Percentiles rank a stretch among this genome's conserved stretches.
phyloP scores from a whole-genome alignment of 177 flowering plant genomes.

The Vitis hybrid region DNA sequence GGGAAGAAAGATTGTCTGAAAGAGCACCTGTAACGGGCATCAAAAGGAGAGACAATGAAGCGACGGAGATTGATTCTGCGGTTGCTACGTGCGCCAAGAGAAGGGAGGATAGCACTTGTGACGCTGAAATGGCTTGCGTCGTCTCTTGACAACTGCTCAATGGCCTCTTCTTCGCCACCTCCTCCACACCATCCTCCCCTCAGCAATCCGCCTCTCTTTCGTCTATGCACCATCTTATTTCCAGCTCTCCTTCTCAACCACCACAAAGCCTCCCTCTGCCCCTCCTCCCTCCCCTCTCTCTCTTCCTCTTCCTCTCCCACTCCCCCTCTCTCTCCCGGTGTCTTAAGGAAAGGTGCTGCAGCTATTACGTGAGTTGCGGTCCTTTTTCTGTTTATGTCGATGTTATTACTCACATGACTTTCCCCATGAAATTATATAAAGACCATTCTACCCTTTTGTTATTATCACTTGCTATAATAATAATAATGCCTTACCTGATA shows the following conservation, averaged over 20 bases:
- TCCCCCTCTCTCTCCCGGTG: neutral
- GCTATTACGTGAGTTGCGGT: neutral
- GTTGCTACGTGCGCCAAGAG: constrained; percentile 46
- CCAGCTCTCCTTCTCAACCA: neutral
- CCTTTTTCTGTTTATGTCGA: neutral
- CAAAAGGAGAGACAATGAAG: constrained; percentile 48
- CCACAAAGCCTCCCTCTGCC: too few species aligned
- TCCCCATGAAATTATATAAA: too few species aligned
- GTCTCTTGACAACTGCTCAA: constrained; percentile 25
- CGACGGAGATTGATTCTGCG: constrained; percentile 36
- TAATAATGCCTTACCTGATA: too few species aligned
- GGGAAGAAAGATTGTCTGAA: neutral
- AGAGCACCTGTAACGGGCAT: constrained; percentile 51
- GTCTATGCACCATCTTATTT: neutral
- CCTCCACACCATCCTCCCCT: neutral
- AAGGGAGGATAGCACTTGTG: constrained; percentile 44
- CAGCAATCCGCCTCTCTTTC: too few species aligned
- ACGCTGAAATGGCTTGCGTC: constrained; percentile 39
- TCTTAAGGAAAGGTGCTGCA: too few species aligned
- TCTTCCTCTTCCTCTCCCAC: neutral
- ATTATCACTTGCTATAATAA: too few species aligned
- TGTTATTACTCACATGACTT: too few species aligned
- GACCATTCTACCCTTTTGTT: too few species aligned
- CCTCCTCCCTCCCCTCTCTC: neutral
- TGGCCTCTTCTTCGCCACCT: constrained; percentile 3